Base-by-base conservation (phyloP, 352 stramenopile genomes). In the Globisporangium viniferum region DNA sequence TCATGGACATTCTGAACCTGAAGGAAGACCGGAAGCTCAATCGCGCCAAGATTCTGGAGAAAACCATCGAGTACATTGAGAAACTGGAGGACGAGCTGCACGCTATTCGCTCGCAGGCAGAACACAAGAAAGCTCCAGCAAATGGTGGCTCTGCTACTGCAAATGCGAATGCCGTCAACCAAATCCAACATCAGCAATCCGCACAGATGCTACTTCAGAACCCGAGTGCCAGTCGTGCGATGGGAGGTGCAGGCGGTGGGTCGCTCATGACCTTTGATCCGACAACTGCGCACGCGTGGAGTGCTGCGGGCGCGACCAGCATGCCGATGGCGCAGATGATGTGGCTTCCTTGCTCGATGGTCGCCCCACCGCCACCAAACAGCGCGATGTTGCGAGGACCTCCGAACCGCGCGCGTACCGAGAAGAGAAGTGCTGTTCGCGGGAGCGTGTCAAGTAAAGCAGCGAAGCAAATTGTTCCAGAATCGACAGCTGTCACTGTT, bases 11-110 rank as follows among this genome's bases (percentile, higher is more conserved):
- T 41, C 65, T 88, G 22, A 72, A 84, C 18, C 55, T 88, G 24
- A 80, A 82, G 24, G 81, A 89, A 63, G 81, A 89, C 74, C 73
- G 81, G 44, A 89, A 89, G 67, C 66, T 89, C 33, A 89, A 89
- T 62, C 68, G 81, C 64, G 81, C 81, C 72, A 89, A 89, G 71
- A 76, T 89, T n/a, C 63, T 89, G 60, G 81, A 88, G 70, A 86
- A 84, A 36, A 74, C 81, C 2, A 84, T 89, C 55, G 81, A 86
- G 60, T 79, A 83, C 24, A 88, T 89, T 46, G 74, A 89, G 58
- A 77, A 81, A 48, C 69, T 88, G 7, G 76, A 72, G n/a, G 64
- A 59, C n/a, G 73, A 88, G 56, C 46, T 89, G 12, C 59, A 77
- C 54, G 64, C 57, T 0, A 48, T 74, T 10, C 75, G 72, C 41